Percentiles rank a stretch among this genome's conserved stretches.
Evolutionary conservation across 768 basidiomycete genomes (phyloP).

Genomic region (Lactifluus hygrophoroides): DNA sequence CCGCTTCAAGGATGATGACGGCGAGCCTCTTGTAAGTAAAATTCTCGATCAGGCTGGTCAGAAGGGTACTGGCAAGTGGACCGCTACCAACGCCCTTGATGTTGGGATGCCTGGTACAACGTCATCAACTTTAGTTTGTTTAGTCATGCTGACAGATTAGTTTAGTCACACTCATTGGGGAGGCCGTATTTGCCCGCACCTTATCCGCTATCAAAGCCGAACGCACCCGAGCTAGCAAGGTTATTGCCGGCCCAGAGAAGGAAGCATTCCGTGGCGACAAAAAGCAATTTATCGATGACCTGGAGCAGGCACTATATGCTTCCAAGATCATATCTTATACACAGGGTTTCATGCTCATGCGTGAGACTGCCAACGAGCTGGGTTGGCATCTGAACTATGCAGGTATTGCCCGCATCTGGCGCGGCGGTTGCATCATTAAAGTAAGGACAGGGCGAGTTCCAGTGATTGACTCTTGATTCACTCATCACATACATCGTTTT

Average conservation of each 20-base stretch:
- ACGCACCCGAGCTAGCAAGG: slow-evolving; percentile 87
- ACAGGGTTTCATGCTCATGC: slow-evolving; percentile 99
- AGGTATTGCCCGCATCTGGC: slow-evolving; percentile 99
- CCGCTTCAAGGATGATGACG: slow-evolving; percentile 94
- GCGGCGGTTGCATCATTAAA: slow-evolving; percentile 99
- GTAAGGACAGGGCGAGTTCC: slow-evolving; percentile 28
- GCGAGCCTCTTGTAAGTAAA: slow-evolving; percentile 82
- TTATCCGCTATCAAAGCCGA: slow-evolving; percentile 95
- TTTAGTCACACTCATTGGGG: slow-evolving; percentile 94
- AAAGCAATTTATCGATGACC: slow-evolving; percentile 96
- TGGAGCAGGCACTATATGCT: slow-evolving; percentile 98
- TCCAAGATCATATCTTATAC: slow-evolving; percentile 99
- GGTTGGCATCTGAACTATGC: slow-evolving; percentile 94
- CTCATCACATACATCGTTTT: slow-evolving; percentile 31
- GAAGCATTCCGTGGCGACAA: slow-evolving; percentile 97
- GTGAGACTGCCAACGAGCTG: slow-evolving; percentile 92
- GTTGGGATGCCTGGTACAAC: slow-evolving; percentile 72
- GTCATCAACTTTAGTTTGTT: neutral
- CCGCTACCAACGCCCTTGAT: slow-evolving; percentile 93
- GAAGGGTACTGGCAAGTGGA: slow-evolving; percentile 99
- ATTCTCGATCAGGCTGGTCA: slow-evolving; percentile 96
- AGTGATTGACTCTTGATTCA: slow-evolving; percentile 14
- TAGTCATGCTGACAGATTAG: slow-evolving; percentile 5
- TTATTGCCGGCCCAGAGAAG: slow-evolving; percentile 82
- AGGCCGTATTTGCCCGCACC: slow-evolving; percentile 98